A percentile compares a stretch with the other conserved stretches of the same genome.
Conservation (phyloP, 805 yeast genomes). For the Kodamaea leandrae region DNA sequence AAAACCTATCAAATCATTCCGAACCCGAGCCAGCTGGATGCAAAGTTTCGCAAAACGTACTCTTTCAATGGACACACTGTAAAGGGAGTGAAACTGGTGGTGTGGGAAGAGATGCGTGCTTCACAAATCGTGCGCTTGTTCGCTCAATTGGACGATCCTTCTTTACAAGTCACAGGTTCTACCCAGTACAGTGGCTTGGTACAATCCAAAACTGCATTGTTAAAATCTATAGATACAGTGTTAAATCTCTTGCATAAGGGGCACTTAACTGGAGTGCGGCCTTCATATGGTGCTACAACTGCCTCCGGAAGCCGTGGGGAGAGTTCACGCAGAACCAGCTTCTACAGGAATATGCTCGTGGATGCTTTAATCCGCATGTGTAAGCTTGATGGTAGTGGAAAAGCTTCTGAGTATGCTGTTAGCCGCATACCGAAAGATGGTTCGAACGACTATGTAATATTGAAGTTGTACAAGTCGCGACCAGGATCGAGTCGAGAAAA, state of each 20-base stretch:
- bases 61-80: slow-evolving; percentile 18
- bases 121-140: slow-evolving; percentile 56
- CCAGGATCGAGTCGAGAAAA: slow-evolving; percentile 21
- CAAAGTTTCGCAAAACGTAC: slow-evolving; percentile 14
- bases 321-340: slow-evolving; percentile 22
- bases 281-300: slow-evolving; percentile 29
- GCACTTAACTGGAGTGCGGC: slow-evolving; percentile 42
- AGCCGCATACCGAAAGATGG: slow-evolving; percentile 12
- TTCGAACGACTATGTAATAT: slow-evolving; percentile 23
- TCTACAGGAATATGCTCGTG: slow-evolving; percentile 50
- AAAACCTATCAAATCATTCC: slow-evolving; percentile 29
- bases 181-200: slow-evolving; percentile 45
- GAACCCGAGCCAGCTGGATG: slow-evolving; percentile 8
- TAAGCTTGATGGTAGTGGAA: slow-evolving; percentile 37
- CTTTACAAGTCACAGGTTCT: slow-evolving; percentile 58
- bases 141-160: slow-evolving; percentile 50
- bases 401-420: slow-evolving; percentile 31
- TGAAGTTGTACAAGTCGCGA: slow-evolving; percentile 25
- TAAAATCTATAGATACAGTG: slow-evolving; percentile 33
- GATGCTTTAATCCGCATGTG: slow-evolving; percentile 48
- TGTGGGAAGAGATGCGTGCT: slow-evolving; percentile 64
- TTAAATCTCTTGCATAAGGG: slow-evolving; percentile 49
- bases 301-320: slow-evolving; percentile 28
- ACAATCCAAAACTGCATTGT: slow-evolving; percentile 16
- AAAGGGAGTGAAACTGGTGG: slow-evolving; percentile 13